Conservation (phyloP, 257 asterid genomes). For the Anisodus acutangulus region DNA sequence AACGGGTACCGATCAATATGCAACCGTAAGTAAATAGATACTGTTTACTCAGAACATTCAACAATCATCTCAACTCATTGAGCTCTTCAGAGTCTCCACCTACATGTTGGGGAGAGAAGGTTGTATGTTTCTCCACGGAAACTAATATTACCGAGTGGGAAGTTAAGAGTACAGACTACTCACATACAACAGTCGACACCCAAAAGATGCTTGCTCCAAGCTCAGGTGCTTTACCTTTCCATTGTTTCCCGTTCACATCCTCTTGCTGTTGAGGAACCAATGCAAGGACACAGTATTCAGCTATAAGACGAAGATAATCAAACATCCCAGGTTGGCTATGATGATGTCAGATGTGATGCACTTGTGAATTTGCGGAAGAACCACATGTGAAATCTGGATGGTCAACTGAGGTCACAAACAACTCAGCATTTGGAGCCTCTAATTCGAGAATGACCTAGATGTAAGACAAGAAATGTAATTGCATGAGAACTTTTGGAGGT, state of each 20-base stretch:
- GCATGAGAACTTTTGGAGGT: not conserved
- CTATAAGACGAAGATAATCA: not conserved
- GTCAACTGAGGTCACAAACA: slow-evolving; percentile 57
- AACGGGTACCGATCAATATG: not conserved
- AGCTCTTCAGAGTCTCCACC: slow-evolving; percentile 9
- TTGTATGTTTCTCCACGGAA: not conserved
- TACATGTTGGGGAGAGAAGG: not conserved
- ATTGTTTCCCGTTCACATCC: not conserved
- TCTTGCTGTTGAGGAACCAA: not conserved
- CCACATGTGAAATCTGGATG: slow-evolving; percentile 77
- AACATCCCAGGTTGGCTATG: slow-evolving; percentile 12
- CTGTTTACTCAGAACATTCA: not conserved
- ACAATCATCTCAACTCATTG: slow-evolving; percentile 11
- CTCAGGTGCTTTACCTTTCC: not conserved
- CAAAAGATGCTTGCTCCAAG: slow-evolving; percentile 4
- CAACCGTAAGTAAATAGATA: not conserved
- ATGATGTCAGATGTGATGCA: slow-evolving; percentile 33
- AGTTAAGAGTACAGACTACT: not conserved
- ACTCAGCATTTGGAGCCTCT: slow-evolving; percentile 60
- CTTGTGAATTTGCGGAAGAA: slow-evolving; percentile 34
- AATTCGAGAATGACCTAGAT: slow-evolving; percentile 78
- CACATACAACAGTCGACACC: not conserved
- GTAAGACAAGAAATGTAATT: slow-evolving; percentile 19
- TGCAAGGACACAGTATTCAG: not conserved
- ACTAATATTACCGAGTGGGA: not conserved